phyloP scores from a whole-genome alignment of 2,329 filamentous ascomycete species.

The Grosmannia huntii region DNA sequence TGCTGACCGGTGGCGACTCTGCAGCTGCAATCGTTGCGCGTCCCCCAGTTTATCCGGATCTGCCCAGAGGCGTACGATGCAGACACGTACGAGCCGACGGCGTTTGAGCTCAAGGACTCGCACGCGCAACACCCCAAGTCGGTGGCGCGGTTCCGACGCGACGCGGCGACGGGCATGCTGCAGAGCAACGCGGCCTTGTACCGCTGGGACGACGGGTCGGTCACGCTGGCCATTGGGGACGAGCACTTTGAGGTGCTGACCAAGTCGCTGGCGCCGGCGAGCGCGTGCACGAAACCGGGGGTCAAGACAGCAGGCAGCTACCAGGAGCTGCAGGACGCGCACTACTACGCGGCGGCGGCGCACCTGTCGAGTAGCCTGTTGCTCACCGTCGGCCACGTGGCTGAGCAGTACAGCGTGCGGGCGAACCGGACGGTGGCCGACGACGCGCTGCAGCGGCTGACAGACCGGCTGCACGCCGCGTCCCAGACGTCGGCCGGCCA shows the following conservation, averaged over 20 bases:
- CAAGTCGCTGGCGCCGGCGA: slow-evolving; percentile 52
- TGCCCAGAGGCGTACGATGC: slow-evolving; percentile 54
- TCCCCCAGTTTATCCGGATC: slow-evolving; percentile 61
- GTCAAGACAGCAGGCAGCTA: slow-evolving; percentile 23
- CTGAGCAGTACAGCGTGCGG: slow-evolving; percentile 56
- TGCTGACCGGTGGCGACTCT: background rate
- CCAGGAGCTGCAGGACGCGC: slow-evolving; percentile 55
- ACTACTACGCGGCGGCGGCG: slow-evolving; percentile 64
- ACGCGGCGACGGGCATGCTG: slow-evolving; percentile 50
- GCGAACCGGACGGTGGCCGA: slow-evolving; percentile 57
- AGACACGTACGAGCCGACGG: slow-evolving; percentile 50
- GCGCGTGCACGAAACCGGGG: too few species aligned
- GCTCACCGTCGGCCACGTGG: slow-evolving; percentile 63
- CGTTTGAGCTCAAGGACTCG: slow-evolving; percentile 40
- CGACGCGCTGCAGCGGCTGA: slow-evolving; percentile 55
- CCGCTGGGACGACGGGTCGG: slow-evolving; percentile 67
- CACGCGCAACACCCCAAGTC: slow-evolving; percentile 44
- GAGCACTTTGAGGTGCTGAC: slow-evolving; percentile 64
- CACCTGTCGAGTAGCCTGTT: slow-evolving; percentile 55
- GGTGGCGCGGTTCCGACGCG: slow-evolving; percentile 56
- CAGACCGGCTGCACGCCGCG: slow-evolving; percentile 52
- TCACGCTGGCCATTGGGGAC: slow-evolving; percentile 62
- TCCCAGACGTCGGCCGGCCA: slow-evolving; percentile 37
- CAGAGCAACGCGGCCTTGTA: slow-evolving; percentile 66
- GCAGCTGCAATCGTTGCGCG: slow-evolving; percentile 55